A percentile compares a stretch with the other conserved stretches of the same genome.
Evolutionary conservation across 768 basidiomycete genomes (phyloP).

Genomic region (Leucocoprinus leucothites): DNA sequence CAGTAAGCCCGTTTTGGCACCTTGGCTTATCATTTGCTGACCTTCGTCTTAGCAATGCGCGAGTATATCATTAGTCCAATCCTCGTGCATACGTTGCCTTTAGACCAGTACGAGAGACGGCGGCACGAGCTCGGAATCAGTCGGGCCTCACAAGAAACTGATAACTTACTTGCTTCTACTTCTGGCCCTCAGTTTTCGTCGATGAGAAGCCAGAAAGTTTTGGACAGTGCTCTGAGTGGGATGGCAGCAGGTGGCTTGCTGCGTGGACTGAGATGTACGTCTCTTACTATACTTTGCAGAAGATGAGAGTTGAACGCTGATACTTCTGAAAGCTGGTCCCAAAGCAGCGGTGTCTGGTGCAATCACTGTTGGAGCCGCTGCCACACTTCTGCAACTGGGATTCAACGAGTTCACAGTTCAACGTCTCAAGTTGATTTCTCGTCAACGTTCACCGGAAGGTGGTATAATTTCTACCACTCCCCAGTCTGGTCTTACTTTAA

Average conservation of each 20-base stretch:
- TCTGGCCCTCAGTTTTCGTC: slow-evolving; percentile 30
- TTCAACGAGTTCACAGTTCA: slow-evolving; percentile 67
- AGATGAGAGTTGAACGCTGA: not conserved
- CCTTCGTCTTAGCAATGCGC: slow-evolving; percentile 50
- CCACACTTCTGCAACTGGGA: slow-evolving; percentile 60
- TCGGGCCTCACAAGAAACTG: slow-evolving; percentile 10
- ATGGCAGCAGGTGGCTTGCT: slow-evolving; percentile 60
- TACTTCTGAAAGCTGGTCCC: slow-evolving; percentile 51
- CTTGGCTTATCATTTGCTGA: not conserved
- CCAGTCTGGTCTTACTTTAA: not conserved
- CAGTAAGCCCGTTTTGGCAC: slow-evolving; percentile 42
- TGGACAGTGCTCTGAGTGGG: slow-evolving; percentile 76
- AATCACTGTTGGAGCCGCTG: slow-evolving; percentile 54
- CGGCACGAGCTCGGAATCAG: slow-evolving; percentile 26
- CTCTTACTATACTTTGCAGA: slow-evolving; percentile 10
- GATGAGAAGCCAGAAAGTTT: slow-evolving; percentile 53
- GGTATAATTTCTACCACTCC: not conserved
- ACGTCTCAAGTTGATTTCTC: slow-evolving; percentile 56
- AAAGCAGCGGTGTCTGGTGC: slow-evolving; percentile 56
- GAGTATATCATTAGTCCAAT: slow-evolving; percentile 74
- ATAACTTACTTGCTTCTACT: slow-evolving; percentile 29
- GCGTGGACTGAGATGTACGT: slow-evolving; percentile 57
- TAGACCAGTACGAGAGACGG: slow-evolving; percentile 46
- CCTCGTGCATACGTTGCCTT: slow-evolving; percentile 42
- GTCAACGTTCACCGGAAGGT: slow-evolving; percentile 21